Conservation (phyloP, 164 flowering plant genomes). For the Nymphaea thermarum region DNA sequence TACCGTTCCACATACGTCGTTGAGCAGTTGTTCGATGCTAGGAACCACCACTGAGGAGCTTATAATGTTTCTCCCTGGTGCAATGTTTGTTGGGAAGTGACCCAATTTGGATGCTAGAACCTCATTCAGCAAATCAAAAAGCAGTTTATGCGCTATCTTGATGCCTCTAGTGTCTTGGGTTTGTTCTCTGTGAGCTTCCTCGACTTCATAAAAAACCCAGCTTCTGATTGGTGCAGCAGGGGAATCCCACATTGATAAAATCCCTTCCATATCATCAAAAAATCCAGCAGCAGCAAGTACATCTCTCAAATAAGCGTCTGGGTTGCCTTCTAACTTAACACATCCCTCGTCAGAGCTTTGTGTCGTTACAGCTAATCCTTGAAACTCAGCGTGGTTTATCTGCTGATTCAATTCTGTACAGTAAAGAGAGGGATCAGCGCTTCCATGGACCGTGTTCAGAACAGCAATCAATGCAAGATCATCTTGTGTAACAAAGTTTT, state of each 20-base stretch:
- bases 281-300: constrained; percentile 72
- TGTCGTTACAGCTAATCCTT: constrained; percentile 21
- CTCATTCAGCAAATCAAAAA: constrained; percentile 70
- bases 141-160: constrained; percentile 32
- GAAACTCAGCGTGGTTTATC: constrained; percentile 42
- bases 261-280: constrained; percentile 33
- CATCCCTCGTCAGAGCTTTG: constrained; percentile 25
- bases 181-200: constrained; percentile 33
- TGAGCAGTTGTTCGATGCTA: constrained; percentile 39
- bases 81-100: constrained; percentile 28
- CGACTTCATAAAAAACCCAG: constrained; percentile 56
- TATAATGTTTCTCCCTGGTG: constrained; percentile 23
- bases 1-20: constrained; percentile 42
- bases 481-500: not conserved
- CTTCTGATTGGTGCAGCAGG: constrained; percentile 38
- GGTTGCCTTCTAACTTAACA: constrained; percentile 32
- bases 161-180: constrained; percentile 13
- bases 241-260: constrained; percentile 36
- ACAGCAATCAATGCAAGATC: not conserved
- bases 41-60: constrained; percentile 18
- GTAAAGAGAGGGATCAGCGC: too few relatives aligned
- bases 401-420: constrained; percentile 61
- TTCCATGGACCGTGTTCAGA: not conserved
- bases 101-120: constrained; percentile 34
- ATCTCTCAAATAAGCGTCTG: constrained; percentile 53